Conservation (phyloP, 2,329 filamentous ascomycete species). For the Talaromyces pinophilus region DNA sequence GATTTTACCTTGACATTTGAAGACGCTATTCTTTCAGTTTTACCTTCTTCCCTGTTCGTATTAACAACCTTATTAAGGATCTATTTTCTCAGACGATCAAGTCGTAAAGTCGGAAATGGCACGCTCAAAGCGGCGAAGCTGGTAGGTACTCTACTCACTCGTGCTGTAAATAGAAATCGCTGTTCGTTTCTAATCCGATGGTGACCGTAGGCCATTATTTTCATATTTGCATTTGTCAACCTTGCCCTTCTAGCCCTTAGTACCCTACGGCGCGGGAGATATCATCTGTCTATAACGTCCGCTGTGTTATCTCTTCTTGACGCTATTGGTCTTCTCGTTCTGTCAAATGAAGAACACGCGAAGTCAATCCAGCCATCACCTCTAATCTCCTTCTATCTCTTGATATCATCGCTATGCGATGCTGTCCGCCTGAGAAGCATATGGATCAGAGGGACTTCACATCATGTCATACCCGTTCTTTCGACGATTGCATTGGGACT, state of each 20-base stretch:
- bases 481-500: neutral
- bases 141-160: neutral
- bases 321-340: neutral
- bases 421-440: neutral
- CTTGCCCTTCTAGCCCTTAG: neutral
- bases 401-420: neutral
- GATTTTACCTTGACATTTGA: slow-evolving; percentile 1
- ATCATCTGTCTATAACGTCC: neutral
- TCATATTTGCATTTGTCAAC: neutral
- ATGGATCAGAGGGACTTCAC: neutral
- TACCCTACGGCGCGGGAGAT: neutral
- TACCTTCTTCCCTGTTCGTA: neutral
- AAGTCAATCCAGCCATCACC: neutral
- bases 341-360: neutral
- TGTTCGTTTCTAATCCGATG: neutral
- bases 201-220: neutral
- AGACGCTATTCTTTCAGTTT: neutral
- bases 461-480: neutral
- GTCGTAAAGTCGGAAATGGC: neutral
- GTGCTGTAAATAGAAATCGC: neutral
- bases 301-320: neutral
- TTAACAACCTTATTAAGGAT: neutral
- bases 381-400: neutral
- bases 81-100: neutral
- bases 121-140: neutral